Conservation (phyloP, 192 early-diverging fungal species). For the Coemansia sp. region DNA sequence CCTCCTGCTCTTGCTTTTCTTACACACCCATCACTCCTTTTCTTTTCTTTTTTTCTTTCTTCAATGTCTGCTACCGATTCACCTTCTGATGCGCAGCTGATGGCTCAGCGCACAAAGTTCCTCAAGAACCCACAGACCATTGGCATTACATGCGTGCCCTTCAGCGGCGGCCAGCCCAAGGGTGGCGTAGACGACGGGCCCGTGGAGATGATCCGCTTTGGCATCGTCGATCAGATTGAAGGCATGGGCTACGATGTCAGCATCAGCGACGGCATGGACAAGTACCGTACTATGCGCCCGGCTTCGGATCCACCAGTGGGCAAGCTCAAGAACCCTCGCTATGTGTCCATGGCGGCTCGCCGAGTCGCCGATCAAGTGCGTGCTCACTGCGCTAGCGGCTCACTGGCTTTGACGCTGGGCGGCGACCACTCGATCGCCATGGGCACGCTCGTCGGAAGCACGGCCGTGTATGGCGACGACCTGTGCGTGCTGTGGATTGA, state of each 20-base stretch:
- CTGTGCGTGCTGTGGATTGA: conserved; percentile 94
- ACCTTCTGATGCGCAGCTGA: conserved; percentile 37
- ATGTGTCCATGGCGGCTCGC: conserved; percentile 78
- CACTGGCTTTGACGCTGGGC: conserved; percentile 89
- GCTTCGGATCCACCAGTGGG: conserved; percentile 70
- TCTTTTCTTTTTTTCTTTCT: conserved; percentile 4
- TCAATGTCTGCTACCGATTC: not conserved
- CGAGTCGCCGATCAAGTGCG: conserved; percentile 67
- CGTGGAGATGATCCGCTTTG: conserved; percentile 78
- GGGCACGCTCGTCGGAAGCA: conserved; percentile 82
- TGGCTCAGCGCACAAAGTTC: conserved; percentile 59
- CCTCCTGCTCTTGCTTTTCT: not conserved
- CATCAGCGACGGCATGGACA: conserved; percentile 71
- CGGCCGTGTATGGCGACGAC: conserved; percentile 74
- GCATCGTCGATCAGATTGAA: conserved; percentile 81
- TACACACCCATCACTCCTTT: not conserved
- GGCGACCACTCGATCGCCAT: conserved; percentile 96
- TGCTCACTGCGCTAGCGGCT: conserved; percentile 63
- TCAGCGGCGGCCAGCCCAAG: conserved; percentile 80
- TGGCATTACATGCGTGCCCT: conserved; percentile 73
- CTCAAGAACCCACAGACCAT: conserved; percentile 64
- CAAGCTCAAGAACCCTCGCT: conserved; percentile 83
- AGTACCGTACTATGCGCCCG: conserved; percentile 71
- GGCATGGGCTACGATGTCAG: conserved; percentile 80
- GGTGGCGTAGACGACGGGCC: conserved; percentile 91